These are phyloP conservation scores for Podospora didyma DNA, from an alignment of 495 filamentous ascomycete genomes.

Conservation along the genomic window DNA sequence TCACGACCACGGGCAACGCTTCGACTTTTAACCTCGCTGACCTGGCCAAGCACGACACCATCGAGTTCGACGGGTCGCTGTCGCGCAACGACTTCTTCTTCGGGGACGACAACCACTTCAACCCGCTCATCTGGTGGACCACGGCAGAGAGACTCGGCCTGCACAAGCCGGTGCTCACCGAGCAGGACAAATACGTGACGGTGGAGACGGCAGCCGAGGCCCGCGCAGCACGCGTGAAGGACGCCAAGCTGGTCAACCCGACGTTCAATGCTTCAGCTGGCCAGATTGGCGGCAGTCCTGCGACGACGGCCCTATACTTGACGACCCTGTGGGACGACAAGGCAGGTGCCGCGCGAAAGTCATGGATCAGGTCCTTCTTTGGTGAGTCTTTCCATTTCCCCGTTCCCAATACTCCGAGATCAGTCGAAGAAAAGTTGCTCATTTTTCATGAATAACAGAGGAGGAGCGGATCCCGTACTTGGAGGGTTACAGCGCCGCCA, in stretches of 20 bases:
- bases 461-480: not conserved
- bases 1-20: slow-evolving; percentile 21
- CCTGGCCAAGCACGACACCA: slow-evolving; percentile 18
- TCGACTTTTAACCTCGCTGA: slow-evolving; percentile 27
- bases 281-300: slow-evolving; percentile 17
- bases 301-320: slow-evolving; percentile 26
- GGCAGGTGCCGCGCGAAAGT: slow-evolving; percentile 17
- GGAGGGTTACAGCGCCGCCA: slow-evolving; percentile 2
- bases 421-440: not conserved
- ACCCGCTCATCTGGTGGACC: slow-evolving; percentile 20
- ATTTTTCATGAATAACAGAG: not conserved
- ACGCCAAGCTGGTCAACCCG: slow-evolving; percentile 19
- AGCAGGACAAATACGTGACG: slow-evolving; percentile 19
- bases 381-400: not conserved
- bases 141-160: slow-evolving; percentile 9
- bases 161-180: not conserved
- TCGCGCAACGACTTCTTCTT: slow-evolving; percentile 22
- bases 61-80: slow-evolving; percentile 31
- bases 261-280: slow-evolving; percentile 17
- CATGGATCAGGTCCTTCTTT: slow-evolving; percentile 21
- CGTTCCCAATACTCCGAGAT: no score
- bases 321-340: slow-evolving; percentile 17
- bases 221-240: slow-evolving; percentile 15
- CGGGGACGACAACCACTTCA: slow-evolving; percentile 24
- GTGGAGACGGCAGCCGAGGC: slow-evolving; percentile 22